Percentiles rank a stretch among this genome's conserved stretches.
phyloP scores from a whole-genome alignment of 2,329 filamentous ascomycete genomes.

The Aspergillaceae sp. region DNA sequence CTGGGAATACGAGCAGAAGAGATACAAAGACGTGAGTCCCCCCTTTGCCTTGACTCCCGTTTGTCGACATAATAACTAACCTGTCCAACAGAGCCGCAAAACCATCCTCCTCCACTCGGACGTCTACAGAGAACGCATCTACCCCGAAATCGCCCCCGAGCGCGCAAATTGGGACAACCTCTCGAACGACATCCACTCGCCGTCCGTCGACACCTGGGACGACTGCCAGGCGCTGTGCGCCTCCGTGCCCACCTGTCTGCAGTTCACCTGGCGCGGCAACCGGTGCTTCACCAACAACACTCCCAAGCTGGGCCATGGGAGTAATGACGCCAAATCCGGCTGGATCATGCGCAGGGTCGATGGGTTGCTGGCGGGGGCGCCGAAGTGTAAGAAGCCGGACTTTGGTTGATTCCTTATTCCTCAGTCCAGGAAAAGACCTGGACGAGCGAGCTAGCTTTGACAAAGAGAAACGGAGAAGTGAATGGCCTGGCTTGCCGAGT shows the following conservation, averaged over 20 bases:
- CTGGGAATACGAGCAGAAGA: constrained; percentile 39
- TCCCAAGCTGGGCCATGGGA: constrained; percentile 22
- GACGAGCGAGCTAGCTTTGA: no score
- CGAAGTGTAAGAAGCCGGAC: constrained; percentile 18
- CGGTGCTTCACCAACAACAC: constrained; percentile 23
- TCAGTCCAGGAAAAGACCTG: neutral
- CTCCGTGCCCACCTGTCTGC: constrained; percentile 17
- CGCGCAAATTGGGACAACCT: constrained; percentile 30
- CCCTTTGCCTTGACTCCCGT: neutral
- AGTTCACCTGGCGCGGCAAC: constrained; percentile 23
- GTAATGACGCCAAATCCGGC: constrained; percentile 19
- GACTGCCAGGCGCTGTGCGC: constrained; percentile 25
- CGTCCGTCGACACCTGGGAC: constrained; percentile 17
- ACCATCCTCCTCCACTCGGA: constrained; percentile 27
- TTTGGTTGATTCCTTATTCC: constrained; percentile 15
- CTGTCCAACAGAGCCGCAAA: neutral
- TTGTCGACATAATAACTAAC: neutral
- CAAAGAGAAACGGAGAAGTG: no score
- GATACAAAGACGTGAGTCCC: constrained; percentile 54
- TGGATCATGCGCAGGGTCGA: constrained; percentile 25
- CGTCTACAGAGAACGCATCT: constrained; percentile 30
- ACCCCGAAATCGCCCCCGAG: constrained; percentile 21
- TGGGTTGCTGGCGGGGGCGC: constrained; percentile 18
- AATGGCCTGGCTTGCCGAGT: no score
- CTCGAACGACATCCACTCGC: constrained; percentile 21